Base-by-base conservation (phyloP, 2,329 filamentous ascomycete species). In the Aspergillus amoenus region DNA sequence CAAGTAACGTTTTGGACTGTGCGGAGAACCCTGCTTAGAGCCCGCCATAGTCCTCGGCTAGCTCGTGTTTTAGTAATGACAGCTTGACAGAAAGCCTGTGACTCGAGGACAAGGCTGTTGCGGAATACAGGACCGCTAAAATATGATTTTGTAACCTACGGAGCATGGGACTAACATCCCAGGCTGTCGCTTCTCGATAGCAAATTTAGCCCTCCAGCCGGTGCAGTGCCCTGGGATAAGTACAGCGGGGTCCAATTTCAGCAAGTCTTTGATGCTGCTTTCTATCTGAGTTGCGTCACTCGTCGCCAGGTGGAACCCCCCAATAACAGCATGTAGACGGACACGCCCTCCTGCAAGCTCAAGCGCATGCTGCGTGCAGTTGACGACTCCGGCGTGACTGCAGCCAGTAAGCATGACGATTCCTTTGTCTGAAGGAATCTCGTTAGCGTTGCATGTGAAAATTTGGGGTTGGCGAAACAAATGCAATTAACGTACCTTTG, bases 371-470 rank as follows among this genome's bases (percentile, higher is more conserved):
- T 73, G 75, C 1, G 76, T 70, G 3, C 78, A 75, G 62, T 84
- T 84, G 52, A 84, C 77, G 7, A 84, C 78, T 0, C 82, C 82
- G 0, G 81, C 80, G 56, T 84, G 82, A 61, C 79, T 81, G 69
- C 82, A 84, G 11, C 81, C 82, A 0, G 81, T 83, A 64, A 84
- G 82, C 18, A 84, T 71, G 2, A 84, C 78, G 3, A 84, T 72
- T 0, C 82, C 82, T 59, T 79, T 80, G 12, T 70, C 80, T 81
- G 52, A 30, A 11, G 27, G 3, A 6, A 3, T 21, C 30, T 41
- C 11, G 13, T 49, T 54, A 48, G 24, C 30, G 27, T 50, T 39
- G 18, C 37, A 52, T 39, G 44, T 57, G 37, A 47, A 39, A 18
- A 7, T 39, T 11, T 41, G 21, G 21, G 21, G 21, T 21, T 21